A percentile compares a stretch with the other conserved stretches of the same genome.
These are phyloP conservation scores for Ceratocystis destructans DNA, from an alignment of 2,329 filamentous ascomycete genomes.

Conservation along the genomic window DNA sequence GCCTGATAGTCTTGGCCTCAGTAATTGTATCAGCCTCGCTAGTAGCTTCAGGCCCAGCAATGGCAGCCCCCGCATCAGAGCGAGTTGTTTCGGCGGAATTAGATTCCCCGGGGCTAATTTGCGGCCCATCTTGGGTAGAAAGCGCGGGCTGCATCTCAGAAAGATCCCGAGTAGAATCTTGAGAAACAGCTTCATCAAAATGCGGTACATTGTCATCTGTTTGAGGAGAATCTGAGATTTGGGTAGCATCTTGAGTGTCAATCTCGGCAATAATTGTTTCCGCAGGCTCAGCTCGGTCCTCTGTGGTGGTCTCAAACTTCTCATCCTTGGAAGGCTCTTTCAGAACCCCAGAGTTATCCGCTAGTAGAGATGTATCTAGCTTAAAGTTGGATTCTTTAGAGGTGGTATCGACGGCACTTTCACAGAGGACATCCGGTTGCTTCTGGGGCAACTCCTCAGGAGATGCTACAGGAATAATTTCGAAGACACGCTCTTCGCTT, in stretches of 20 bases:
- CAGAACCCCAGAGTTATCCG: not conserved
- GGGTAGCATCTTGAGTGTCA: not conserved
- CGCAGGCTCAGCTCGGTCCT: not conserved
- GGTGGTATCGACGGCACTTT: not conserved
- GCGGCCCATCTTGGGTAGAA: not conserved
- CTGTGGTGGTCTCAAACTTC: not conserved
- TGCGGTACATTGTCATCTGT: not conserved
- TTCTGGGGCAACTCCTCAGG: not conserved
- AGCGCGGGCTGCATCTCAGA: not conserved
- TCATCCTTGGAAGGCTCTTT: no score
- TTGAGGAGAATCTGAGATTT: not conserved
- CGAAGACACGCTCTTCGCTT: not conserved
- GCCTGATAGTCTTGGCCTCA: no score
- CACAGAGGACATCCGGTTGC: not conserved
- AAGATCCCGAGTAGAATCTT: not conserved
- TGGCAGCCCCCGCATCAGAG: no score
- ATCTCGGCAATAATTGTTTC: not conserved
- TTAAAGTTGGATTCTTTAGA: not conserved
- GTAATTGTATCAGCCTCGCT: no score
- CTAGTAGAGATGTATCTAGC: not conserved
- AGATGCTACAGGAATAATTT: not conserved
- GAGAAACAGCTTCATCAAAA: not conserved
- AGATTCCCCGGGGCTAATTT: not conserved
- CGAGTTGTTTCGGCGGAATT: no score
- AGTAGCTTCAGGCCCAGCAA: no score